Evolutionary conservation across 306 rosid species (phyloP), one percentile per base, ranked within the genome.

Genomic region (Prinsepia uniflora): DNA sequence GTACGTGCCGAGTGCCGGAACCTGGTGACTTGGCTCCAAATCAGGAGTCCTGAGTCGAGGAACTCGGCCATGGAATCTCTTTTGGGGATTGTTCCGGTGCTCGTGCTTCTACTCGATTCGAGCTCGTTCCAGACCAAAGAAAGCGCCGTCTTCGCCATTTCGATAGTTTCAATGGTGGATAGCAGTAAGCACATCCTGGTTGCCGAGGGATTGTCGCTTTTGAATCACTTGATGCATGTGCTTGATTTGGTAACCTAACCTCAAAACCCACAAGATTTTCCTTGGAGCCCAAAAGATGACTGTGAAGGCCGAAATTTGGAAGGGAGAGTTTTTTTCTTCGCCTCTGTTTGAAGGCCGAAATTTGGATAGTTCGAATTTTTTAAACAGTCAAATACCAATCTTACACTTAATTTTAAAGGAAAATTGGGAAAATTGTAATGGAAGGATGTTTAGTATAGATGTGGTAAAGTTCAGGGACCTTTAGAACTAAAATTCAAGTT

Each of bases 171-270:
- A 0, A 72, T 71, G 54, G 92, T 89, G 52, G 98, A 90, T 5
- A 81, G 90, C 58, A 83, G 93, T 57, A 87, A 79, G 57, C 84
- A 76, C 54, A 87, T 84, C 0, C 49, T 94, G 70, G 49, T 88
- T 2, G 97, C 97, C 0, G 98, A 94, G 69, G 97, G 98, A 1
- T 63, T 94, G 78, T 45, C 80, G 45, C 90, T 94, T 15, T 70
- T 94, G 36, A 89, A 94, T 67, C 94, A 90, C 60, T 58, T 94
- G 72, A 74, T 94, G 30, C 75, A 96, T 15, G 82, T 94, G 54
- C 77, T 94, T 0, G 98, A 94, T 49, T 89, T 94, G 0, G 97
- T 97, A 10, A 86, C n/a, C n/a, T n/a, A n/a, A n/a, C n/a, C n/a
- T n/a, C n/a, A n/a, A n/a, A n/a, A n/a, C n/a, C n/a, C n/a, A n/a